A percentile compares a stretch with the other conserved stretches of the same genome.
Conservation (phyloP, 2,329 filamentous ascomycete species). For the Cercospora sp. region DNA sequence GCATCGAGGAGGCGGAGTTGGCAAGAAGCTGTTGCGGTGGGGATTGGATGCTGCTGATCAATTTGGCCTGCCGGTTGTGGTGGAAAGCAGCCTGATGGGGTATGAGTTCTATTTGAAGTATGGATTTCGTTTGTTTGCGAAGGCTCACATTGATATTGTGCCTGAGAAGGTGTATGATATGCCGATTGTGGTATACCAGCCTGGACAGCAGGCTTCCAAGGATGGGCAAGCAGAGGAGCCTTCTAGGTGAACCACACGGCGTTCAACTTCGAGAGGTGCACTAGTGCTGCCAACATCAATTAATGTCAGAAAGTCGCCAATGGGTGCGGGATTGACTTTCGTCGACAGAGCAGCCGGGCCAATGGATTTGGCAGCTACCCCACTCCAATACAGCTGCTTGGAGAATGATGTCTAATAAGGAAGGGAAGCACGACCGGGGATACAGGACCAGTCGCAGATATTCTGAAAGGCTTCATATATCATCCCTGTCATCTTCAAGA, state of each 20-base stretch:
- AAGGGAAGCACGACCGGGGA: neutral
- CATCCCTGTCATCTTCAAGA: neutral
- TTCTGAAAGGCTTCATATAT: neutral
- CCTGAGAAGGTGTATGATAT: constrained; percentile 28
- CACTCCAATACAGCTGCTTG: neutral
- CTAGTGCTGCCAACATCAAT: neutral
- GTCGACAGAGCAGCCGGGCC: neutral
- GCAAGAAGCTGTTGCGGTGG: constrained; percentile 24
- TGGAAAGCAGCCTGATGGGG: constrained; percentile 25
- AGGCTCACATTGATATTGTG: constrained; percentile 22
- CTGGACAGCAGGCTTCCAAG: neutral
- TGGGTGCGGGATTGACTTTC: neutral
- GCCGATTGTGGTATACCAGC: constrained; percentile 25
- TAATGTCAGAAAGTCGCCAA: neutral
- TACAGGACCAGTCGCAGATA: neutral
- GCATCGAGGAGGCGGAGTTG: constrained; percentile 24
- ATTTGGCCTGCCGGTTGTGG: constrained; percentile 18
- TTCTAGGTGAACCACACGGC: neutral
- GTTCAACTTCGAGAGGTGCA: neutral
- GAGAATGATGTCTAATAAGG: neutral
- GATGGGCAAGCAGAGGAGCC: neutral
- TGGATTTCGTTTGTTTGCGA: constrained; percentile 21
- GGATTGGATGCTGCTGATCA: constrained; percentile 22
- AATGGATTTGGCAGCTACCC: neutral
- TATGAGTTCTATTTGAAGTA: constrained; percentile 29